Base-by-base conservation (phyloP, 2,329 filamentous ascomycete genomes). In the Raffaelea arxii region DNA sequence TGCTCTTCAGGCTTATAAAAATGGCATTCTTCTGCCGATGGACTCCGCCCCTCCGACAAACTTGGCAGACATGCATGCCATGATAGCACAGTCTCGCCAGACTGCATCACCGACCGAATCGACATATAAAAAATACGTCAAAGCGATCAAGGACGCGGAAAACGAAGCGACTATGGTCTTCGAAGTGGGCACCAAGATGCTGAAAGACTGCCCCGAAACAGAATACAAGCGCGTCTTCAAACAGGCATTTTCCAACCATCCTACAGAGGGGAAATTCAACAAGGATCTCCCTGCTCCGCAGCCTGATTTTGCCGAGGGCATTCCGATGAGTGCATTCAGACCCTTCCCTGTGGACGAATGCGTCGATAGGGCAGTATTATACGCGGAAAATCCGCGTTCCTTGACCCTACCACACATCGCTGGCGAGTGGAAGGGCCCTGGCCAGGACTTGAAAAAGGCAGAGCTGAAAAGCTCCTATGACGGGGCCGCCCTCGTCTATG, bases 251-350 rank as follows among this genome's bases (percentile, higher is more conserved):
- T 57, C 46, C n/a, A 44, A 22, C 46, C 55, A 57, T 38, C 54
- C 56, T 21, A 57, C 51, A 19, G 46, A 58, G 42, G 50, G 57
- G 30, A 52, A 54, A 6, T 57, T 59, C 45, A 59, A 60, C 40
- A 51, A 55, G 7, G 16, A 18, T 16, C 16, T 36, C 7, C 19
- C 32, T 6, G 32, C 32, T 36, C 32, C 32, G 6, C 32, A 36
- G 14, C 32, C 32, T 5, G 32, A 36, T 18, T 36, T 36, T 36
- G 16, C 19, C 16, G 32, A 36, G 16, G 32, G 32, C 14, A 12
- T n/a, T 6, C 7, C 6, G 14, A 36, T 36, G 32, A 12, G 5
- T 7, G 16, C 6, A 6, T 36, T 7, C 19, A 16, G 14, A 7
- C 32, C 32, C 6, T 36, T 36, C 16, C 32, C 32, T 12, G 32